phyloP scores from a whole-genome alignment of 2,329 filamentous ascomycete species.

The Hypoxylon sp. region DNA sequence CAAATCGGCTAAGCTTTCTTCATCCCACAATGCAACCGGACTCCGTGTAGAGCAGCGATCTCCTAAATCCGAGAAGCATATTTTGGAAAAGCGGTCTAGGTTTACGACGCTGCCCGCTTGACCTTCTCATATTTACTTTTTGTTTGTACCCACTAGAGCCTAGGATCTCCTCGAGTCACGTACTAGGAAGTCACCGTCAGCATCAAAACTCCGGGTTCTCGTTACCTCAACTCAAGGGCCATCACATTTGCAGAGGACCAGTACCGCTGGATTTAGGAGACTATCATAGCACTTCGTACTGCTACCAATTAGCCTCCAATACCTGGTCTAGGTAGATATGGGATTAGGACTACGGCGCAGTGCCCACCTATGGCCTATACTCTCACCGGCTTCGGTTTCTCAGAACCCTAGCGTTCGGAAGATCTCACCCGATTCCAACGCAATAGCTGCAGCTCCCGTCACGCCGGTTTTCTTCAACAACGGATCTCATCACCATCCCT shows the following conservation, averaged over 20 bases:
- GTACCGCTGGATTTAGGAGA: neutral
- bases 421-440: neutral
- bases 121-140: neutral
- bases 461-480: conserved; percentile 15
- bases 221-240: neutral
- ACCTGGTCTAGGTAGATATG: neutral
- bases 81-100: neutral
- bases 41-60: neutral
- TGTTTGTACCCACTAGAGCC: neutral
- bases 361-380: neutral
- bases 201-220: neutral
- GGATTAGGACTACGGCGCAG: neutral
- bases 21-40: neutral
- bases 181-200: conserved; percentile 1
- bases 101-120: neutral
- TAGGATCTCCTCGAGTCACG: too few relatives aligned
- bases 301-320: neutral
- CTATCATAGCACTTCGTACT: neutral
- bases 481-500: conserved; percentile 10
- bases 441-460: conserved; percentile 1
- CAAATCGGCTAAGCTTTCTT: neutral
- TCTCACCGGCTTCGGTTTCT: conserved; percentile 12
- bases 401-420: conserved; percentile 2
- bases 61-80: neutral
- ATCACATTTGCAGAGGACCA: conserved; percentile 6